Evolutionary conservation across 352 stramenopile species (phyloP).

Genomic region (Elongisporangium prolatum): DNA sequence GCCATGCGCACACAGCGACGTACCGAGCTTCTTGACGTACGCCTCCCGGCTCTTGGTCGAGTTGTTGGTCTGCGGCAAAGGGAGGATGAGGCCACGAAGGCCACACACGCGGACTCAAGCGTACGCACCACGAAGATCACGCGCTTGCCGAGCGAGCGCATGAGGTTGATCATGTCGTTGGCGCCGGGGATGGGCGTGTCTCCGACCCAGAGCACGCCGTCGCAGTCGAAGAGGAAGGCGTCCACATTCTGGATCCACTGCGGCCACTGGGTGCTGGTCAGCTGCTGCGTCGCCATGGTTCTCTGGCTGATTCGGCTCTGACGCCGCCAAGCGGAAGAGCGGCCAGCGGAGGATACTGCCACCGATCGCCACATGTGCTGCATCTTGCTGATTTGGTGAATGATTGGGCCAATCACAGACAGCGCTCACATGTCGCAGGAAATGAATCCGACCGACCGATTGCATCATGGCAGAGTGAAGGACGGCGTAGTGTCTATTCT

Average conservation of each 20-base stretch:
- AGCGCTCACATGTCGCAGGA: neutral
- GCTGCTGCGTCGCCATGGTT: conserved; percentile 24
- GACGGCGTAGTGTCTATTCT: neutral
- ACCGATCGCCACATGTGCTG: neutral
- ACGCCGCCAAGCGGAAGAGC: neutral
- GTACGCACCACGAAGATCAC: conserved; percentile 75
- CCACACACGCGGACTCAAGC: neutral
- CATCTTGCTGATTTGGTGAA: neutral
- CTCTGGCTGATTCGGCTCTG: neutral
- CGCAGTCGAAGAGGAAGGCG: conserved; percentile 80
- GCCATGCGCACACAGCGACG: neutral
- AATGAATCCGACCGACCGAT: neutral
- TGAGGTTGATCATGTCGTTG: conserved; percentile 53
- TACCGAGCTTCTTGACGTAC: conserved; percentile 85
- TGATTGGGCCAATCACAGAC: neutral
- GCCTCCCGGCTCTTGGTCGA: conserved; percentile 75
- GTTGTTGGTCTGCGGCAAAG: conserved; percentile 68
- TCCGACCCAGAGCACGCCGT: conserved; percentile 74
- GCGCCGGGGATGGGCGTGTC: conserved; percentile 56
- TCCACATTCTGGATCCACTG: conserved; percentile 63
- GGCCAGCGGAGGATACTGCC: neutral
- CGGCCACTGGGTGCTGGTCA: conserved; percentile 34
- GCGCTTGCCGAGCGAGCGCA: conserved; percentile 74
- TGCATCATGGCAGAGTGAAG: neutral
- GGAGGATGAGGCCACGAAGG: neutral